A percentile compares a stretch with the other conserved stretches of the same genome.
These are phyloP conservation scores for Cytospora leucostoma DNA, from an alignment of 2,329 filamentous ascomycete species.

Conservation along the genomic window DNA sequence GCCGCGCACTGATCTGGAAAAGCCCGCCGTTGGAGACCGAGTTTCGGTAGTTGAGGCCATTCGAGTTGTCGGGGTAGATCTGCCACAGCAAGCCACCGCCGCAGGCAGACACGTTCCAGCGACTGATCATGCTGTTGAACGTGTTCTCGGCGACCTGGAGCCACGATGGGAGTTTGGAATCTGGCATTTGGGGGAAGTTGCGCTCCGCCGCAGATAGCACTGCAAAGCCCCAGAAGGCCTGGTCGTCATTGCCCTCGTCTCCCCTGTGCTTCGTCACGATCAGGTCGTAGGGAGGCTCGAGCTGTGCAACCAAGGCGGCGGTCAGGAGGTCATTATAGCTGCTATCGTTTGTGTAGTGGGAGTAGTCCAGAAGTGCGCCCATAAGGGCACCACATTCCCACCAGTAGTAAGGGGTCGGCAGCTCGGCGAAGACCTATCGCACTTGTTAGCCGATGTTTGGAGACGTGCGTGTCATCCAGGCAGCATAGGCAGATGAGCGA, in stretches of 20 bases:
- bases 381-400: constrained; percentile 67
- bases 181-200: constrained; percentile 61
- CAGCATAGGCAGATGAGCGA: background rate
- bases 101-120: constrained; percentile 71
- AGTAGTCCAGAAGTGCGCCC: constrained; percentile 71
- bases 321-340: constrained; percentile 62
- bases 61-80: constrained; percentile 72
- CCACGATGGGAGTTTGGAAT: constrained; percentile 61
- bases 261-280: constrained; percentile 57
- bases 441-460: constrained; percentile 4
- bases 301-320: constrained; percentile 60
- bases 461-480: background rate
- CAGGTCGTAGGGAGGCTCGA: constrained; percentile 59
- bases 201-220: constrained; percentile 69
- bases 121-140: constrained; percentile 68
- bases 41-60: constrained; percentile 83
- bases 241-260: constrained; percentile 74
- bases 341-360: constrained; percentile 63
- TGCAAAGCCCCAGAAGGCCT: constrained; percentile 72
- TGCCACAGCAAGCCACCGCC: constrained; percentile 79
- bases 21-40: constrained; percentile 79
- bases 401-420: constrained; percentile 69
- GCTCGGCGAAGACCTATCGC: constrained; percentile 56
- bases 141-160: constrained; percentile 68
- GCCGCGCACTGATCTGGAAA: constrained; percentile 76